Evolutionary conservation across 257 asterid species (phyloP).

Genomic region (Dorcoceras hygrometricum): DNA sequence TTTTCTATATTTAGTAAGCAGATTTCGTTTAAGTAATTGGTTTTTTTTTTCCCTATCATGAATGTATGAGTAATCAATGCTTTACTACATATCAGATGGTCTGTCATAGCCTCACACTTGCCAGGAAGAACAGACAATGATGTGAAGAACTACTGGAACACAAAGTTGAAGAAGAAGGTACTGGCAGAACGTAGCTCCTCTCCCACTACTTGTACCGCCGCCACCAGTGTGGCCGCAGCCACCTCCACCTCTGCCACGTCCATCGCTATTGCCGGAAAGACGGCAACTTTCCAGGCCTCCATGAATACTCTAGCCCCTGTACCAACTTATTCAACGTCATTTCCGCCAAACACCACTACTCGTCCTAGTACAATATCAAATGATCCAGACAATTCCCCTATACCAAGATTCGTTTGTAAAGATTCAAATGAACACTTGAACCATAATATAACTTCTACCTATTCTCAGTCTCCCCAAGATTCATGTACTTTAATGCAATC

Average conservation of each 20-base stretch:
- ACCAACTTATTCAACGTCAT: conserved; percentile 23
- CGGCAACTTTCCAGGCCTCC: conserved; percentile 5
- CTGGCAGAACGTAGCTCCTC: neutral
- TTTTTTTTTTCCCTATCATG: neutral
- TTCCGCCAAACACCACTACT: neutral
- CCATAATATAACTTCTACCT: conserved; percentile 4
- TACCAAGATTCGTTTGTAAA: conserved; percentile 14
- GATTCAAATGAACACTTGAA: conserved; percentile 21
- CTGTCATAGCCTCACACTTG: neutral
- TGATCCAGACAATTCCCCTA: conserved; percentile 11
- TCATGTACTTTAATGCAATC: conserved; percentile 27
- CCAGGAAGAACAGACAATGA: neutral
- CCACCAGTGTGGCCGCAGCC: too few relatives aligned
- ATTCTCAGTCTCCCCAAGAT: conserved; percentile 26
- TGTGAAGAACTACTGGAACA: neutral
- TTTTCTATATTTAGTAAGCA: neutral
- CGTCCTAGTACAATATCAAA: conserved; percentile 2
- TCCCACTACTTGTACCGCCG: neutral
- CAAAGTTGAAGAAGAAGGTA: neutral
- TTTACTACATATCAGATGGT: neutral
- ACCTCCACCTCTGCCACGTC: neutral
- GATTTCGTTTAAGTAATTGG: neutral
- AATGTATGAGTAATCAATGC: neutral
- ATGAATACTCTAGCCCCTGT: neutral
- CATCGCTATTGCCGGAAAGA: neutral